Evolutionary conservation across 2,329 filamentous ascomycete species (phyloP).

Genomic region (Aspergillus neoniger): DNA sequence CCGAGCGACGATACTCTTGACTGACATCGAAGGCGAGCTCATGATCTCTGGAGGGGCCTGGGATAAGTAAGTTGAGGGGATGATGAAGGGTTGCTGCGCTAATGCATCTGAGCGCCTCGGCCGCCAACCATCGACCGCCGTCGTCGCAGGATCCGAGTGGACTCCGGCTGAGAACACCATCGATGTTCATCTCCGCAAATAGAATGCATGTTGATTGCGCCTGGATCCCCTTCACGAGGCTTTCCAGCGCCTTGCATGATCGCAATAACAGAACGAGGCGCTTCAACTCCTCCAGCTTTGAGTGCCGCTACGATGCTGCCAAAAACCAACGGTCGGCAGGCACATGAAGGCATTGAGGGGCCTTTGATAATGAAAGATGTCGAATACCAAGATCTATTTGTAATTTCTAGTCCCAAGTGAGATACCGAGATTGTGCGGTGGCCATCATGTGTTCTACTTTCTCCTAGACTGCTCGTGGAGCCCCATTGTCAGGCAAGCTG

Average conservation of each 20-base stretch:
- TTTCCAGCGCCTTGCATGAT: not conserved
- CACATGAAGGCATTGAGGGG: not conserved
- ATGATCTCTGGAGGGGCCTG: not conserved
- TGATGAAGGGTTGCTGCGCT: not conserved
- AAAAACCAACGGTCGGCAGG: not conserved
- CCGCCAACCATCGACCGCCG: not conserved
- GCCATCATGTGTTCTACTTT: not conserved
- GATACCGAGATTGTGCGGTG: not conserved
- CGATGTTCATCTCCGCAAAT: not conserved
- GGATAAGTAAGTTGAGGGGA: not conserved
- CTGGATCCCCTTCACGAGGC: not conserved
- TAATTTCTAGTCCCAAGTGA: not conserved
- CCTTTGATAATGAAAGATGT: not conserved
- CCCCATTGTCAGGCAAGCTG: not conserved
- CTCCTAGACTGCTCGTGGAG: not conserved
- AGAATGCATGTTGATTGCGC: not conserved
- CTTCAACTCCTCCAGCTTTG: not conserved
- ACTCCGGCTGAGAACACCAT: too few relatives aligned
- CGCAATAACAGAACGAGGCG: not conserved
- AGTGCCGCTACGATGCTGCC: not conserved
- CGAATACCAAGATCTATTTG: not conserved
- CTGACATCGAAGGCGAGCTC: not conserved
- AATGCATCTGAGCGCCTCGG: not conserved
- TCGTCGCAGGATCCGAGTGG: not conserved
- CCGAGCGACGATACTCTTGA: not conserved